phyloP scores from a whole-genome alignment of 75 land plant genomes.

The Larix kaempferi region DNA sequence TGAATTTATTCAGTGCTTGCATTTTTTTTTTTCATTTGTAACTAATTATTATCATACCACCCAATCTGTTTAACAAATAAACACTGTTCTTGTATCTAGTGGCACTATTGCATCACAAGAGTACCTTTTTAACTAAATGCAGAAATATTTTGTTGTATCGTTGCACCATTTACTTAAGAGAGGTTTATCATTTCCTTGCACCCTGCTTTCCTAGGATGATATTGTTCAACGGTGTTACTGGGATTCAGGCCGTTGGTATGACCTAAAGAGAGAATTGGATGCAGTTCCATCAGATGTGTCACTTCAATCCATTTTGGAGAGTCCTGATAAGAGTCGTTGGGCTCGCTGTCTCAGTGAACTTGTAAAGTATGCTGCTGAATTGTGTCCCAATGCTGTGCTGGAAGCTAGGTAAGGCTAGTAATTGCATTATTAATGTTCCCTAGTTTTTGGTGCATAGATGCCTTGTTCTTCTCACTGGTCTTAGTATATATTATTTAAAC shows the following conservation, averaged over 20 bases:
- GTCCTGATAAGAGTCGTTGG: constrained; percentile 95
- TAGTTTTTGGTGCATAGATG: no score
- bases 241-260: constrained; percentile 96
- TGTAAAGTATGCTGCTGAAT: constrained; percentile 83
- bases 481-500: neutral
- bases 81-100: neutral
- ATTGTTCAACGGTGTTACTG: constrained; percentile 96
- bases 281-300: constrained; percentile 73
- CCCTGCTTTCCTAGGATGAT: constrained; percentile 60
- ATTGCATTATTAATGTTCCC: neutral
- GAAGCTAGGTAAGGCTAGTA: constrained; percentile 71
- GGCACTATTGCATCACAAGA: neutral
- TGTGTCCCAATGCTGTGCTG: constrained; percentile 82
- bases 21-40: neutral
- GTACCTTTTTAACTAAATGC: neutral
- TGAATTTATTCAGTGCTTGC: neutral
- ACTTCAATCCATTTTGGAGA: constrained; percentile 86
- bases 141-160: neutral
- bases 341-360: constrained; percentile 94
- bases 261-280: constrained; percentile 89
- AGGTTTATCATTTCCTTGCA: neutral
- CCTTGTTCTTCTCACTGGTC: no score
- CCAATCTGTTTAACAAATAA: neutral
- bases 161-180: constrained; percentile 3
- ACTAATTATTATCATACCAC: neutral